These are phyloP conservation scores for Stipa capillata DNA, from an alignment of 176 grass and related monocot genomes.

Conservation along the genomic window DNA sequence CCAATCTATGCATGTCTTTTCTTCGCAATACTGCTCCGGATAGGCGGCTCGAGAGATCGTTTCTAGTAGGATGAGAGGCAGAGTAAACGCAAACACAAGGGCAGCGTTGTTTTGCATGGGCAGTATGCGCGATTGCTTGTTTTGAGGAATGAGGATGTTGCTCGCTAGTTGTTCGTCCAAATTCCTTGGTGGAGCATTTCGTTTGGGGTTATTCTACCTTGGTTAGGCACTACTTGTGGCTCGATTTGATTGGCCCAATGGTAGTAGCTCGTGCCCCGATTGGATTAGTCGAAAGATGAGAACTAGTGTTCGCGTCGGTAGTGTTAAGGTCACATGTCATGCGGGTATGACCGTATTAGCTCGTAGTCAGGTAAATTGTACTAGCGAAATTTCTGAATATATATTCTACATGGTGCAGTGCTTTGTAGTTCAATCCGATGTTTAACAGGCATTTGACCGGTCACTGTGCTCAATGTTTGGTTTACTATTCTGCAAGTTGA, in stretches of 20 bases:
- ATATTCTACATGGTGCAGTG: neutral
- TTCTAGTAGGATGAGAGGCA: neutral
- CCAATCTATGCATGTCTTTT: neutral
- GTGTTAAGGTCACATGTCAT: neutral
- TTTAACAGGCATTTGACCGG: neutral
- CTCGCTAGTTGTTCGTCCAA: conserved; percentile 18
- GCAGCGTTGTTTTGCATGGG: neutral
- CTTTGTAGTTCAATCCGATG: neutral
- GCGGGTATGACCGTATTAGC: neutral
- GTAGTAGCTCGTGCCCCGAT: neutral
- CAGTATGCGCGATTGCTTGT: neutral
- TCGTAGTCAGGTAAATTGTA: neutral
- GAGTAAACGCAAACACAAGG: neutral
- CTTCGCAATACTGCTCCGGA: neutral
- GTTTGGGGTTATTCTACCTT: neutral
- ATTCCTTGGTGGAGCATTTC: neutral
- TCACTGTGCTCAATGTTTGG: neutral
- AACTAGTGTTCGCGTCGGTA: too few species aligned
- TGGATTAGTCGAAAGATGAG: neutral
- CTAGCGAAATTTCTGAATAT: neutral
- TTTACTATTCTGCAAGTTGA: neutral
- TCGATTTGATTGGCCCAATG: neutral
- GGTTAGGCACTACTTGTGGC: neutral
- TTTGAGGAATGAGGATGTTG: neutral
- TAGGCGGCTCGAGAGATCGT: neutral